Evolutionary conservation across 805 yeast species (phyloP), one percentile per base, ranked within the genome.

Genomic region (Zygosaccharomyces kombuchaensis): DNA sequence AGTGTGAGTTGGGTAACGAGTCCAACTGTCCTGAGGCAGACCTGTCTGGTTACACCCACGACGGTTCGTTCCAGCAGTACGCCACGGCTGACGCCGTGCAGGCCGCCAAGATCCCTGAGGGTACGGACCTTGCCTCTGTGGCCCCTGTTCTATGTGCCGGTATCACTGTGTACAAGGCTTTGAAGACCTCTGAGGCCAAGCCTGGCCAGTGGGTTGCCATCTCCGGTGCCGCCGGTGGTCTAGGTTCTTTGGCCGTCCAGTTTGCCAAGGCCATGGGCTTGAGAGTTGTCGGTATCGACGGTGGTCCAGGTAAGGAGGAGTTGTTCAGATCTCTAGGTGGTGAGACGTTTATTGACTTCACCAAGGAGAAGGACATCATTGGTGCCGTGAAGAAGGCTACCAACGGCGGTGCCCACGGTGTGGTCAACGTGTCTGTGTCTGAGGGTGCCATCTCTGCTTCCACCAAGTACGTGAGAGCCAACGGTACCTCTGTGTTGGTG

Each of bases 91-190:
- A 86, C 67, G 93, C 91, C 34, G 77, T 83, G 47, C 95, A 87
- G 63, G 95, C 93, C 34, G 95, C 95, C 34, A 73, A 76, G 56
- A 80, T 87, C 59, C 90, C 95, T 48, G 60, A 75, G 59, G 84
- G 82, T 48, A 71, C 85, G 34, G 90, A 87, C 63, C 76, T 87
- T 58, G 89, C 91, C 45, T 74, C 72, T 53, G 77, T 80, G 51
- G 81, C 95, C 9, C 95, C 96, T 58, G 80, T 87, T 63, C 77
- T 87, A 61, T 87, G 96, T 73, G 96, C 95, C 30, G 96, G 96
- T 69, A 81, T 87, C 67, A 87, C 96, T 34, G 95, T 85, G 47
- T 87, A 87, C 82, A 87, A 86, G 75, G 96, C 95, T 36, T 73
- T 87, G 65, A 86, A 86, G 76, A 83, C 87, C 36, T 86, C 95